These are phyloP conservation scores for Prunus davidiana DNA, from an alignment of 306 rosid species.

Conservation along the genomic window DNA sequence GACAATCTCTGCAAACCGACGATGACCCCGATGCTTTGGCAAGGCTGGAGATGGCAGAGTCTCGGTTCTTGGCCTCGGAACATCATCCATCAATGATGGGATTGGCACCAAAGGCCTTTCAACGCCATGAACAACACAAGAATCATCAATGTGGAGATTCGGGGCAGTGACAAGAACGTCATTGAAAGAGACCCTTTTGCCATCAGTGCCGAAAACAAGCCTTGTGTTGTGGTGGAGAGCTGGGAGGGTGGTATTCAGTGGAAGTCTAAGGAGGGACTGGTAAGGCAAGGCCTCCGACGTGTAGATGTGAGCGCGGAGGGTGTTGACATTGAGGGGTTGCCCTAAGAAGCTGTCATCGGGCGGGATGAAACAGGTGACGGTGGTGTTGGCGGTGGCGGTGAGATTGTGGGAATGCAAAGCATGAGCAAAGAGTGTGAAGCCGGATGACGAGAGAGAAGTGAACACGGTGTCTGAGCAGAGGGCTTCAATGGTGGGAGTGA, in stretches of 20 bases:
- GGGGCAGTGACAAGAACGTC: conserved; percentile 8
- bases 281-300: not conserved
- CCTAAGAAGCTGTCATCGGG: conserved; percentile 9
- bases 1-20: not conserved
- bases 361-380: conserved; percentile 8
- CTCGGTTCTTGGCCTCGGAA: not conserved
- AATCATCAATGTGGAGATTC: conserved; percentile 14
- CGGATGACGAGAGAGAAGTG: conserved; percentile 11
- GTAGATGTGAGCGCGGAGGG: not conserved
- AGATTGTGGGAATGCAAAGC: conserved; percentile 9
- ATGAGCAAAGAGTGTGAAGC: conserved; percentile 14
- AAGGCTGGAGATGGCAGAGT: not conserved
- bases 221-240: conserved; percentile 11
- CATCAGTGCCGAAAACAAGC: not conserved
- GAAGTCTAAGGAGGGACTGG: conserved; percentile 9
- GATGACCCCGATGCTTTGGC: not conserved
- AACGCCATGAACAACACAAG: conserved; percentile 19
- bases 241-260: not conserved
- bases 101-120: conserved; percentile 9
- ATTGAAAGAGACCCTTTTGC: conserved; percentile 1
- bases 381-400: not conserved
- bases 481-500: not conserved
- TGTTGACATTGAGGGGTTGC: not conserved
- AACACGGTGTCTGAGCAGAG: conserved; percentile 2
- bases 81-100: not conserved